Percentiles rank a stretch among this genome's conserved stretches.
phyloP scores from a whole-genome alignment of 139 green algal genomes.

The Chlamydomonas sp. region DNA sequence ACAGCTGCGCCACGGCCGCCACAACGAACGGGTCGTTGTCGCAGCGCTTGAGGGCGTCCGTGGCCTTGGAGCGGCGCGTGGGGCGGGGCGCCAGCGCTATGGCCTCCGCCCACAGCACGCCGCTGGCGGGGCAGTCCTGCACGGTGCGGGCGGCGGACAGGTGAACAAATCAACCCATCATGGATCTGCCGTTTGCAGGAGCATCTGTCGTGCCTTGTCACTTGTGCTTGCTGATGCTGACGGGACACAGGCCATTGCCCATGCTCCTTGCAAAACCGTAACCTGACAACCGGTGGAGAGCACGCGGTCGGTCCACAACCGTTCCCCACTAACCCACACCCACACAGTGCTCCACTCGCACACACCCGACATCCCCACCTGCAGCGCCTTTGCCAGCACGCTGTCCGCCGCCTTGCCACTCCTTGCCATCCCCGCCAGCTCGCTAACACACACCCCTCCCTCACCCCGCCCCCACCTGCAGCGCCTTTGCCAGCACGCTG shows the following conservation, averaged over 20 bases:
- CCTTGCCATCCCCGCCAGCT: no score
- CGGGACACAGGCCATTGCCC: no score
- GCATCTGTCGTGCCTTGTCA: no score
- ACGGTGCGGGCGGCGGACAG: not conserved
- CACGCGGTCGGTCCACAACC: no score
- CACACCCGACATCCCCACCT: no score
- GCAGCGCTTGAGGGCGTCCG: conserved; percentile 95
- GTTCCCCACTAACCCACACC: no score
- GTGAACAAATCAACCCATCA: not conserved
- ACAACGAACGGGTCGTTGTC: conserved; percentile 88
- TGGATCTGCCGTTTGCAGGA: not conserved
- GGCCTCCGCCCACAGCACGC: conserved; percentile 89
- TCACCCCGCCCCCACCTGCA: not conserved
- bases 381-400: not conserved
- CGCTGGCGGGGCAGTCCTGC: conserved; percentile 90
- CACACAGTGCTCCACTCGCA: no score
- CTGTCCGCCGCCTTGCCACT: not conserved
- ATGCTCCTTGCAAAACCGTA: no score
- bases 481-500: not conserved
- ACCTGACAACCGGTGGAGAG: no score
- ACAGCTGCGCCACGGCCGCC: conserved; percentile 85
- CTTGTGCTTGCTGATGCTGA: no score
- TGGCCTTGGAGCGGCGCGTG: conserved; percentile 79
- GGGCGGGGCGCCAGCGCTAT: conserved; percentile 89
- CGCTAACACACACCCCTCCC: no score